phyloP scores from a whole-genome alignment of 441 rosid genomes.

The Arabidopsis lyrata region DNA sequence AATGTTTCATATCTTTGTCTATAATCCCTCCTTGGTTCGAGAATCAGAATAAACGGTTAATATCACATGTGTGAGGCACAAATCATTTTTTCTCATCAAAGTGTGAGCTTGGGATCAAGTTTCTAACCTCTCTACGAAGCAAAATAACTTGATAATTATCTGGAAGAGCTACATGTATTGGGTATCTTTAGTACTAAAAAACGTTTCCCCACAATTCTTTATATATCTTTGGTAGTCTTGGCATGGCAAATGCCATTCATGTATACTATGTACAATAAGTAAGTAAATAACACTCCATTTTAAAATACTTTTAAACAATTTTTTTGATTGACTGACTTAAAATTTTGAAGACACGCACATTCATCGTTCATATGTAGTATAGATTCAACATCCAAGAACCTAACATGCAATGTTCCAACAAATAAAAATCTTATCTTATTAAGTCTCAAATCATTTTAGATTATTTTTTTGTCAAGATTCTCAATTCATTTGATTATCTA shows the following conservation, averaged over 20 bases:
- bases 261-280: background rate
- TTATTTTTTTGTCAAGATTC: constrained; percentile 1
- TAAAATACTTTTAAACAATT: background rate
- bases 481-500: constrained; percentile 27
- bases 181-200: background rate
- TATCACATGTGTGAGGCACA: too few relatives aligned
- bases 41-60: too few relatives aligned
- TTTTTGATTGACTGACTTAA: background rate
- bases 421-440: background rate
- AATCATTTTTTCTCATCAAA: too few relatives aligned
- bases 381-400: background rate
- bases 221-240: background rate
- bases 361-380: background rate
- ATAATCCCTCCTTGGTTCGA: too few relatives aligned
- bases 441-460: background rate
- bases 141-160: too few relatives aligned
- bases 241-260: background rate
- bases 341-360: background rate
- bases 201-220: background rate
- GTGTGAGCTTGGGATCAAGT: too few relatives aligned
- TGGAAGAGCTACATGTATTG: background rate
- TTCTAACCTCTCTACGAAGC: too few relatives aligned
- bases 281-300: background rate
- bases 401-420: background rate
- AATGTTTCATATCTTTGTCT: too few relatives aligned